Evolutionary conservation across 1,284 basidiomycete species (phyloP).

Genomic region (Ustilago esculenta): DNA sequence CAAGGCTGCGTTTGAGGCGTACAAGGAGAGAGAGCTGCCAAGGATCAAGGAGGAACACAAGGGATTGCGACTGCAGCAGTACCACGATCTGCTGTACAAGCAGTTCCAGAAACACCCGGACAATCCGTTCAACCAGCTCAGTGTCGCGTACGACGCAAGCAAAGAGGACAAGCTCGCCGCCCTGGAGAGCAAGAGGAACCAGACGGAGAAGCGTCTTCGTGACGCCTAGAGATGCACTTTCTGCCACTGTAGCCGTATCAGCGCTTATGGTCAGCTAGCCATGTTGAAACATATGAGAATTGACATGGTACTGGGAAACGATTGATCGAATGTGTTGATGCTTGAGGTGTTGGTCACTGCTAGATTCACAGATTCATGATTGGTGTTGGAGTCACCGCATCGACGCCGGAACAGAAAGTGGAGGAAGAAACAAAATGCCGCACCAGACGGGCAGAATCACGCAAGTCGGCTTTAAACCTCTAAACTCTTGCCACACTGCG

Average conservation of each 20-base stretch:
- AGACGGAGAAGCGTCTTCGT: constrained; percentile 59
- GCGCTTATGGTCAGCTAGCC: no score
- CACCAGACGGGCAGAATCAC: constrained; percentile 1
- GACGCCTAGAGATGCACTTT: no score
- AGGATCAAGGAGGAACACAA: constrained; percentile 81
- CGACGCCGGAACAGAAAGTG: background rate
- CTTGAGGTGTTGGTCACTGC: no score
- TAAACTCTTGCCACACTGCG: no score
- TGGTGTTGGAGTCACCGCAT: no score
- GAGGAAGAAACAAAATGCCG: background rate
- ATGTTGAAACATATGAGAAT: no score
- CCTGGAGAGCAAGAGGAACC: constrained; percentile 70
- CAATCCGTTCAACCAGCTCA: constrained; percentile 76
- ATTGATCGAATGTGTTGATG: no score
- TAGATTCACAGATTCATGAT: no score
- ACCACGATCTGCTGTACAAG: constrained; percentile 71
- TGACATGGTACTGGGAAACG: no score
- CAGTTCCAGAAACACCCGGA: constrained; percentile 79
- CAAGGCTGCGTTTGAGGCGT: constrained; percentile 85
- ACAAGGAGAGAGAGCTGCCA: constrained; percentile 87
- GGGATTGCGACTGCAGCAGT: constrained; percentile 83
- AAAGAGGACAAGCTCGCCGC: constrained; percentile 83
- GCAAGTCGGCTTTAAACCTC: background rate
- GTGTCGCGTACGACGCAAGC: constrained; percentile 79
- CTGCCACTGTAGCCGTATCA: no score